A percentile compares a stretch with the other conserved stretches of the same genome.
Conservation (phyloP, 805 yeast genomes). For the Schwanniomyces yamadae region DNA sequence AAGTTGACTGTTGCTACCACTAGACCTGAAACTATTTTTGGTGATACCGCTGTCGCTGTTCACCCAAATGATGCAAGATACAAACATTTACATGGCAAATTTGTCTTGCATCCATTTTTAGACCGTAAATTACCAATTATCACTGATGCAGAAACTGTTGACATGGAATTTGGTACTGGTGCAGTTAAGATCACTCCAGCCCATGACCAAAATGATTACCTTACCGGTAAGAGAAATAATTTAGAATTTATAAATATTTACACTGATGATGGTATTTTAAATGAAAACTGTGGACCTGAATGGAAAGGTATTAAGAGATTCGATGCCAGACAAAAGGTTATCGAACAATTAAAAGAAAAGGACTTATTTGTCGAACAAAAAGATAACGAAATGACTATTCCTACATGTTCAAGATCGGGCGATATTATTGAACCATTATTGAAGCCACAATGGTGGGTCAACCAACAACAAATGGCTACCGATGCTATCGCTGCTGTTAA, state of each 20-base stretch:
- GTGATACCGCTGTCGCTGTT: conserved; percentile 97
- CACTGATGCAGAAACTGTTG: conserved; percentile 90
- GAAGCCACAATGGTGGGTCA: conserved; percentile 99
- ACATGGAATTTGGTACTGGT: conserved; percentile 99
- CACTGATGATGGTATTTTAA: conserved; percentile 89
- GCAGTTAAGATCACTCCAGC: conserved; percentile 99
- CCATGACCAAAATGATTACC: conserved; percentile 96
- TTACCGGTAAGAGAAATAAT: conserved; percentile 90
- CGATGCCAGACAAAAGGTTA: conserved; percentile 85
- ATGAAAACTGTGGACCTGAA: conserved; percentile 85
- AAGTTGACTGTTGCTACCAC: conserved; percentile 92
- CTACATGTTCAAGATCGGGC: conserved; percentile 93
- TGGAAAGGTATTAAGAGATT: conserved; percentile 91
- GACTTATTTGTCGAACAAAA: conserved; percentile 80
- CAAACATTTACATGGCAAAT: conserved; percentile 92
- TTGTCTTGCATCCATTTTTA: conserved; percentile 84
- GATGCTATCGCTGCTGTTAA: conserved; percentile 84
- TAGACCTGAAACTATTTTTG: conserved; percentile 97
- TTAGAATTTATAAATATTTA: conserved; percentile 85
- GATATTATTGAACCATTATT: conserved; percentile 94
- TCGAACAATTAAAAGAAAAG: conserved; percentile 70
- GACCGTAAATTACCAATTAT: conserved; percentile 84
- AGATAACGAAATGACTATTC: conserved; percentile 95
- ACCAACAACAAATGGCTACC: conserved; percentile 83
- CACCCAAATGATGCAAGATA: conserved; percentile 95